These are phyloP conservation scores for Phytophthora palmivora DNA, from an alignment of 352 stramenopile species.

Conservation along the genomic window DNA sequence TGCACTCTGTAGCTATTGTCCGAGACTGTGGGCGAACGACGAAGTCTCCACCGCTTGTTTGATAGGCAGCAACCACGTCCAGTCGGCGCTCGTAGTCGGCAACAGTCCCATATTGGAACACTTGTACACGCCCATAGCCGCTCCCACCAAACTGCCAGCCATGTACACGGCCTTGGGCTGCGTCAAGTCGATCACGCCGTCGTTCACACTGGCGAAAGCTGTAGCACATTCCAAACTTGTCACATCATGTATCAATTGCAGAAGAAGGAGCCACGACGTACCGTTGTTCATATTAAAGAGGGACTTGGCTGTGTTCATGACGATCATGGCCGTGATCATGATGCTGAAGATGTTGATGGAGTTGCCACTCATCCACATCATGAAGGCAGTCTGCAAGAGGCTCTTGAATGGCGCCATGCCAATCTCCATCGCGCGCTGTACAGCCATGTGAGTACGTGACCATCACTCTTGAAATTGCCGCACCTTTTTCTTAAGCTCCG, in stretches of 20 bases:
- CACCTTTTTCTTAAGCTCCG: constrained; percentile 90
- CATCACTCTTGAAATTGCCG: constrained; percentile 10
- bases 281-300: constrained; percentile 84
- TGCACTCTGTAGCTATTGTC: constrained; percentile 25
- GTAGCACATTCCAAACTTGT: constrained; percentile 4
- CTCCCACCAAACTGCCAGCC: constrained; percentile 85
- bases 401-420: constrained; percentile 91
- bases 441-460: not conserved
- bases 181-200: constrained; percentile 80
- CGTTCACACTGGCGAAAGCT: constrained; percentile 83
- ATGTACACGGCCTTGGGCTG: constrained; percentile 92
- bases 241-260: not conserved
- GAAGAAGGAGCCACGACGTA: constrained; percentile 14
- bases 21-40: constrained; percentile 61
- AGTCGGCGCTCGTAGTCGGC: constrained; percentile 92
- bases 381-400: constrained; percentile 94
- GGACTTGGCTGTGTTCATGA: constrained; percentile 93
- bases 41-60: constrained; percentile 84
- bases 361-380: constrained; percentile 97
- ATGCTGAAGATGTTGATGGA: constrained; percentile 96
- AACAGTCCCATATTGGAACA: constrained; percentile 92
- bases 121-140: constrained; percentile 93
- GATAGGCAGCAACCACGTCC: constrained; percentile 91
- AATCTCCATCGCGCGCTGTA: constrained; percentile 91
- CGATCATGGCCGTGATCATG: constrained; percentile 94